These are phyloP conservation scores for Quercus lobata DNA, from an alignment of 331 rosid species.

Conservation along the genomic window DNA sequence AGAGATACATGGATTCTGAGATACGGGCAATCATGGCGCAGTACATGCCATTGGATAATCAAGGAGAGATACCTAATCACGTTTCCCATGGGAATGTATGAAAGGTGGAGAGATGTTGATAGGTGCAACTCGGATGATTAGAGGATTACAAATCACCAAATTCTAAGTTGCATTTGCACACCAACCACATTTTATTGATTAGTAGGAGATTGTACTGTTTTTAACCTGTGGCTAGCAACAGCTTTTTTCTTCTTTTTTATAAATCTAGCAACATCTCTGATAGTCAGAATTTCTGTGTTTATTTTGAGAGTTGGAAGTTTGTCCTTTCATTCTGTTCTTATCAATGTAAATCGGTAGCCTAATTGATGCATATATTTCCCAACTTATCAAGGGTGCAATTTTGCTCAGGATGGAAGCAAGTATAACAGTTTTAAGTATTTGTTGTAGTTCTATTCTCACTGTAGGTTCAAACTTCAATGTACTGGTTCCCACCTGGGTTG, in stretches of 20 bases:
- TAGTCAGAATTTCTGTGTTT: neutral
- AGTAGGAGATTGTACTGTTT: neutral
- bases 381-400: neutral
- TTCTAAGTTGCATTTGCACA: neutral
- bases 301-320: neutral
- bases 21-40: constrained; percentile 94
- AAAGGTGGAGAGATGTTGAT: constrained; percentile 28
- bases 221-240: neutral
- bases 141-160: neutral
- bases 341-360: constrained; percentile 1
- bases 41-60: constrained; percentile 95
- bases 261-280: neutral
- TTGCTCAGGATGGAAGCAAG: neutral
- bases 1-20: constrained; percentile 96
- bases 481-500: too few relatives aligned
- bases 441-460: too few relatives aligned
- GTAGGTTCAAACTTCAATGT: too few relatives aligned
- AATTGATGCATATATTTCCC: neutral
- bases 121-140: neutral
- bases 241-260: neutral
- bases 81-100: constrained; percentile 34
- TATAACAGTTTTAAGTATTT: neutral
- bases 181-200: neutral
- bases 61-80: constrained; percentile 54
- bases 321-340: neutral